Evolutionary conservation across 331 rosid species (phyloP), one percentile per base, ranked within the genome.

Genomic region (Telfairia occidentalis): DNA sequence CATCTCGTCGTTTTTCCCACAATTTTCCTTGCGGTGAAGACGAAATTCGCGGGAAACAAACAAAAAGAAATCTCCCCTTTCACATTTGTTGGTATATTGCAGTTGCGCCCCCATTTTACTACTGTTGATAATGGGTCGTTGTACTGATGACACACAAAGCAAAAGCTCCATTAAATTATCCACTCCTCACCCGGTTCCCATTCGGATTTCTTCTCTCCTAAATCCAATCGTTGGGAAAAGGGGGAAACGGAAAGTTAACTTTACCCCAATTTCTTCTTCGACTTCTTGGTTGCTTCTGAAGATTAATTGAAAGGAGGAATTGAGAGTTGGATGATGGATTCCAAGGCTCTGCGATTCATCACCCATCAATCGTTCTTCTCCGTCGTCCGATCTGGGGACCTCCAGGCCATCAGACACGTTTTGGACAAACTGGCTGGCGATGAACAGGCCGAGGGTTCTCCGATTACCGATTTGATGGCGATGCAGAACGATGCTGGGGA

Each of bases 401-500:
- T 89, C 71, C 88, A 78, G 48, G 81, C 78, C 26, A 64, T 91
- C 48, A 85, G 79, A 50, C 74, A 63, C 57, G 55, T 86, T 63
- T 58, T 90, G 64, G 89, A 88, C 13, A 77, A 82, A 83, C 79
- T 91, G 50, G 76, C 72, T 3, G 82, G 82, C 37, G 97, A 87
- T 23, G 89, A 82, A 71, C 71, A 79, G 5, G 73, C 86, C 8
- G 82, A 86, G 74, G 79, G 81, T 63, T 85, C 90, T 3, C 18
- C 82, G 24, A 52, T 88, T 32, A 83, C 86, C 82, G 90, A 86
- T 83, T 82, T 91, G 72, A 82, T 90, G 96, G 85, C 88, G 53
- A 78, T 94, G 82, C 95, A 86, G 85, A 94, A 88, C 75, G 98
- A 91, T 18, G 84, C 87, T 35, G 97, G 96, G 1, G 96, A 94